Percentiles rank a stretch among this genome's conserved stretches.
phyloP scores from a whole-genome alignment of 139 green algal species.

The Chlamydomonas sphaeroides region DNA sequence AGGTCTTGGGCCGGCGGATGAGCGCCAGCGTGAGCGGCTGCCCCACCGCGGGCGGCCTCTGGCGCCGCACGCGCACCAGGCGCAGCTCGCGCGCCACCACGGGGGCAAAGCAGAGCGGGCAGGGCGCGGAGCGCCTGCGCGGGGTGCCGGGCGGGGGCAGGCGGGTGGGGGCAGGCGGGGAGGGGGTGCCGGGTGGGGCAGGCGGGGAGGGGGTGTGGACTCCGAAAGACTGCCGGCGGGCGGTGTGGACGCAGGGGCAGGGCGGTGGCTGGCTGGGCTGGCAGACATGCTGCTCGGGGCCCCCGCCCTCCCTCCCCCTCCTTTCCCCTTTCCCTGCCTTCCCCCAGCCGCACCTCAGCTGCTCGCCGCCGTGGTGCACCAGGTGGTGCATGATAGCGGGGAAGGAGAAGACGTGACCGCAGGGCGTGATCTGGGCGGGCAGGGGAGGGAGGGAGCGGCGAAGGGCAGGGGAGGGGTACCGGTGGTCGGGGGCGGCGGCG shows the following conservation, averaged over 20 bases:
- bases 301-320: no score
- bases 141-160: no score
- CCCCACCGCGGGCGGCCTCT: constrained; percentile 33
- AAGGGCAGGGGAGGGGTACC: neutral
- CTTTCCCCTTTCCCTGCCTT: neutral
- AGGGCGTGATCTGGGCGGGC: constrained; percentile 81
- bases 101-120: constrained; percentile 76
- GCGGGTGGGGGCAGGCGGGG: neutral
- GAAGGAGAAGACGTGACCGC: constrained; percentile 89
- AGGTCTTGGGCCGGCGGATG: constrained; percentile 54
- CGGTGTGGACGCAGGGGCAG: no score
- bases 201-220: no score
- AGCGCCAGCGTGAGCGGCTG: constrained; percentile 61
- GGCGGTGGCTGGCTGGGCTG: no score
- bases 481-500: neutral
- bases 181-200: neutral
- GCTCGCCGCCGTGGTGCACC: constrained; percentile 67
- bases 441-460: neutral
- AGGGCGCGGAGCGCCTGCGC: constrained; percentile 63
- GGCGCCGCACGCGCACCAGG: constrained; percentile 59
- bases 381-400: constrained; percentile 86
- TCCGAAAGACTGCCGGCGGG: no score
- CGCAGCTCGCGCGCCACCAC: constrained; percentile 81
- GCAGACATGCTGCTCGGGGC: no score
- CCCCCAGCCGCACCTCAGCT: constrained; percentile 54